Base-by-base conservation (phyloP, 768 basidiomycete genomes). In the Pleurotus tuber-regium region DNA sequence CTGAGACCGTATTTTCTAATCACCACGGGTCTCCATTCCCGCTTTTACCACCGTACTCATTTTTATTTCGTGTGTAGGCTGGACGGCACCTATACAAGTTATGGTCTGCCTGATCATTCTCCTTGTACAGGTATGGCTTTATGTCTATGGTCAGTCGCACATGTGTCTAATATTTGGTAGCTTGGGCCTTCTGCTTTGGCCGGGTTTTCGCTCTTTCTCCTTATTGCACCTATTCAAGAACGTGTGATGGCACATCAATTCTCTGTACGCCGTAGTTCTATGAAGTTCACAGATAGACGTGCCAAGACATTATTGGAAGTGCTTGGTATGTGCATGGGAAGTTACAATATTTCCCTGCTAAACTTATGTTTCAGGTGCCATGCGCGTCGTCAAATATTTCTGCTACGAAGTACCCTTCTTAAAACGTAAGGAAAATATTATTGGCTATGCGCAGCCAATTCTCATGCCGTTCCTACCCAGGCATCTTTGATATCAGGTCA, bases 371-470 rank as follows among this genome's bases (percentile, higher is more conserved):
- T 28, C 46, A 77, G 79, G 78, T 42, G 77, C 75, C 1, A 87
- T 88, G 84, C 76, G 83, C 3, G 76, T 87, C n/a, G 81, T 89
- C 49, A 88, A 87, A 63, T 86, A 83, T 59, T 89, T 89, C 62
- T 83, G 80, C 23, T 88, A 87, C 55, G 87, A 89, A 66, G 57
- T 72, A 1, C 83, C 86, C 0, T 88, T 87, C 65, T 64, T 87
- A 38, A 73, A 80, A 54, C 73, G 86, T 85, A 54, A 63, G 75
- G 66, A 4, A 35, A 16, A 19, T 43, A 19, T 47, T 10, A 30
- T 50, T 51, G 16, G 21, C 55, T 35, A 9, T 10, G 12, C 29
- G 7, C 11, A 30, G 1, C 23, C 21, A 44, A 43, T 25, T 35
- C 26, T 3, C 36, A 25, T 41, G 4, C 4, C n/a, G n/a, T n/a